Percentiles rank a stretch among this genome's conserved stretches.
Evolutionary conservation across 768 basidiomycete genomes (phyloP).

Genomic region (Suillus plorans): DNA sequence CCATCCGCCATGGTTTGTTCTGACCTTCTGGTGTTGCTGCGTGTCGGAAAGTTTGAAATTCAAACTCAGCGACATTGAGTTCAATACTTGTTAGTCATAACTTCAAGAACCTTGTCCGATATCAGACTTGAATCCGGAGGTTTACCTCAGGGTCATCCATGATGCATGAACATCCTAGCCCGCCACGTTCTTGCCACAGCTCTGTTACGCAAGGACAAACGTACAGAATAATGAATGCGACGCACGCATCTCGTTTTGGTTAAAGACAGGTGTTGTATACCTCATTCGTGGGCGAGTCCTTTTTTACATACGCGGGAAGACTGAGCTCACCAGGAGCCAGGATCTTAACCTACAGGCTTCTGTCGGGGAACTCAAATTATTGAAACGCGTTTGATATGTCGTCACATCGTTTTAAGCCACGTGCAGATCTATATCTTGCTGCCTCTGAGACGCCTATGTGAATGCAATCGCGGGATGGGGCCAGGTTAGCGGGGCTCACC

Average conservation of each 20-base stretch:
- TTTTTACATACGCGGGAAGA: not conserved
- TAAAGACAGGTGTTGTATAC: not conserved
- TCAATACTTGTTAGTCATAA: not conserved
- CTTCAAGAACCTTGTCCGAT: not conserved
- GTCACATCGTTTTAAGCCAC: not conserved
- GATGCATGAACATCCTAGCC: not conserved
- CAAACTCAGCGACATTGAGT: not conserved
- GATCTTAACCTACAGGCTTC: not conserved
- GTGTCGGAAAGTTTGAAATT: not conserved
- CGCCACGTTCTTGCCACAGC: not conserved
- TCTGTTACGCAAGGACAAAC: not conserved
- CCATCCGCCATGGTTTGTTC: not conserved
- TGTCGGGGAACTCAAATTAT: not conserved
- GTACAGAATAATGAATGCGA: not conserved
- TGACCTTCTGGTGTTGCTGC: not conserved
- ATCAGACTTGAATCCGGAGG: not conserved
- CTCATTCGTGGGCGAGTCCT: not conserved
- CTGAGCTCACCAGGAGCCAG: not conserved
- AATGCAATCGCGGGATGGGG: not conserved
- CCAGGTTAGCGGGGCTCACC: not conserved
- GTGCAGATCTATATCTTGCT: not conserved
- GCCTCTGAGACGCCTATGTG: not conserved
- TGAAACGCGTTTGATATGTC: not conserved
- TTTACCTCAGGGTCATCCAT: not conserved
- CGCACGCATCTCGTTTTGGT: not conserved